Base-by-base conservation (phyloP, 495 filamentous ascomycete genomes). In the Diplogelasinospora grovesii region DNA sequence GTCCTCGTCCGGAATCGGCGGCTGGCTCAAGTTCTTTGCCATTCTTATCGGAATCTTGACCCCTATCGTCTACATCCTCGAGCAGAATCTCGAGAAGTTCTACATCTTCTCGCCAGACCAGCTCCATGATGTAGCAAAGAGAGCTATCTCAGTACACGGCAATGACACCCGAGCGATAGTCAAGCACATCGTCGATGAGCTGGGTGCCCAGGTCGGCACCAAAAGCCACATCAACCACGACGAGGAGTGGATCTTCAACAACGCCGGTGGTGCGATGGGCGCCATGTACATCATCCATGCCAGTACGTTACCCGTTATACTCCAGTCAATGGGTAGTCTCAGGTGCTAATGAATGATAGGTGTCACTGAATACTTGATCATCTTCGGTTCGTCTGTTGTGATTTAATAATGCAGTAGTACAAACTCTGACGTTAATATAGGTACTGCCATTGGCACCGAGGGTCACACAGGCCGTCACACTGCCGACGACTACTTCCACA, bases 401-500 rank as follows among this genome's bases (percentile, higher is more conserved):
- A n/a, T n/a, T n/a, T n/a, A n/a, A n/a, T n/a, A n/a, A n/a, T n/a
- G n/a, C n/a, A n/a, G n/a, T n/a, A n/a, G n/a, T n/a, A 39, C 29
- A n/a, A 22, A 24, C 9, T 31, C 20, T 5, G 19, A 35, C 32
- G 48, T 52, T 37, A 49, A 49, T 43, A 39, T 47, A 74, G 78
- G 85, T 47, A 87, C 86, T 3, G 76, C 86, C n/a, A 70, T 90
- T 45, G 86, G 86, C 49, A 93, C 86, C 8, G 86, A 93, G 59
- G 86, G 86, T 39, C 86, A 93, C 71, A 77, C 81, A 9, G 86
- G 86, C 39, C 79, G 86, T 23, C 86, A 92, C 69, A 87, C 86
- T 21, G 85, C 86, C 4, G 85, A 93, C 64, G 86, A 93, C 69
- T 93, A 89, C 75, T 93, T 93, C 75, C 78, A 88, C 70, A 92